These are phyloP conservation scores for Liquidambar formosana DNA, from an alignment of 164 flowering plant genomes.

Conservation along the genomic window DNA sequence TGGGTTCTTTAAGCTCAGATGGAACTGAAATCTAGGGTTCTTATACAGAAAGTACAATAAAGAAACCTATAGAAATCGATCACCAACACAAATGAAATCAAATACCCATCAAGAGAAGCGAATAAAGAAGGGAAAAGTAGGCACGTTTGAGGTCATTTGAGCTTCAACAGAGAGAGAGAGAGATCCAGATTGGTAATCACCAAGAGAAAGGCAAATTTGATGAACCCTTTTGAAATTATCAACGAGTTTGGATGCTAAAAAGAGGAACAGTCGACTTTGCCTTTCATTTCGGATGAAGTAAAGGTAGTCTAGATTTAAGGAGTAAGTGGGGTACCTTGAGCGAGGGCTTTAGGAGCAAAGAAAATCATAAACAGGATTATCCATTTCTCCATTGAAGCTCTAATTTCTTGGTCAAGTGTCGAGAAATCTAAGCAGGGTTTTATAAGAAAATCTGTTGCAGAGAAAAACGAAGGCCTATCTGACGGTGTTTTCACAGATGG, in stretches of 20 bases:
- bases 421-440: too few relatives aligned
- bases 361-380: too few relatives aligned
- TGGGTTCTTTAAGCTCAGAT: neutral
- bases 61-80: neutral
- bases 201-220: neutral
- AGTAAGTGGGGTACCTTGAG: too few relatives aligned
- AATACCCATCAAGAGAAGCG: constrained; percentile 6
- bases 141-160: constrained; percentile 14
- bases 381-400: too few relatives aligned
- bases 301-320: too few relatives aligned
- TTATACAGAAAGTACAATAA: neutral
- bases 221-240: neutral
- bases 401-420: too few relatives aligned
- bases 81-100: neutral
- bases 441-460: too few relatives aligned
- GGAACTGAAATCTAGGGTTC: constrained; percentile 1
- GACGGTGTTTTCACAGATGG: too few relatives aligned
- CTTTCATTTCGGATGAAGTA: too few relatives aligned
- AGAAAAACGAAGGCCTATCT: too few relatives aligned
- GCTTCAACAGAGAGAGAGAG: neutral
- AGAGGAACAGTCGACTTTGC: neutral
- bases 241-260: too few relatives aligned
- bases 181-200: neutral
- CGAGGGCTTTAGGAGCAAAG: too few relatives aligned
- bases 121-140: constrained; percentile 9